phyloP scores from a whole-genome alignment of 1,284 basidiomycete species.

The Bothia castanella region DNA sequence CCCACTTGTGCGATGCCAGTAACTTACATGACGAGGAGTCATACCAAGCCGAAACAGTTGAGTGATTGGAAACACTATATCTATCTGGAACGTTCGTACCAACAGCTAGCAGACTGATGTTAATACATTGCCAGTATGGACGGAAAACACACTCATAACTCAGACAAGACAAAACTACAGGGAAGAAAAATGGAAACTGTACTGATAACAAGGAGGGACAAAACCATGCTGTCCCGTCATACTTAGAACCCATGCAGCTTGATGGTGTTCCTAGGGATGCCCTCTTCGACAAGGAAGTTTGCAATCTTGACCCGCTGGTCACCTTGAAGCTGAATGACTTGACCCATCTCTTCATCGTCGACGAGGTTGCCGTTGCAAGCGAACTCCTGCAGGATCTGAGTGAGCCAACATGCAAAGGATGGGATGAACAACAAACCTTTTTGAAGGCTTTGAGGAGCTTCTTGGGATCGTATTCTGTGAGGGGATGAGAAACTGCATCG shows the following conservation, averaged over 20 bases:
- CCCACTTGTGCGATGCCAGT: neutral
- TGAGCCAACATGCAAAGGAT: conserved; percentile 5
- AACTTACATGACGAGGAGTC: neutral
- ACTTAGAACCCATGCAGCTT: conserved; percentile 82
- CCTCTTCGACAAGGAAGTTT: conserved; percentile 79
- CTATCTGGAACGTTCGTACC: conserved; percentile 26
- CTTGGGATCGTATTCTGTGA: conserved; percentile 93
- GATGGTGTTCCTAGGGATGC: conserved; percentile 68
- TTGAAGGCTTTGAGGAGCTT: conserved; percentile 99
- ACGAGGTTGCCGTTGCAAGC: conserved; percentile 99
- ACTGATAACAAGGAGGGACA: conserved; percentile 3
- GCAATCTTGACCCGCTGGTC: conserved; percentile 94
- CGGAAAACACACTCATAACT: conserved; percentile 14
- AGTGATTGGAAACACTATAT: conserved; percentile 18
- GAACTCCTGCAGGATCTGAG: conserved; percentile 68
- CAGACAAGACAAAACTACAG: conserved; percentile 22
- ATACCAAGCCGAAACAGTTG: conserved; percentile 10
- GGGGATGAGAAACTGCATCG: conserved; percentile 15
- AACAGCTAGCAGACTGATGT: conserved; percentile 20
- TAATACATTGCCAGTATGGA: conserved; percentile 30
- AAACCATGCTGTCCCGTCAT: conserved; percentile 9
- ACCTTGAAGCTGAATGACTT: conserved; percentile 98
- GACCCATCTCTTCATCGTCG: conserved; percentile 94
- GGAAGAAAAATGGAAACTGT: conserved; percentile 14
- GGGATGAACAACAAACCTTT: conserved; percentile 57